Evolutionary conservation across 331 rosid species (phyloP).

Genomic region (Spiraea crenata): DNA sequence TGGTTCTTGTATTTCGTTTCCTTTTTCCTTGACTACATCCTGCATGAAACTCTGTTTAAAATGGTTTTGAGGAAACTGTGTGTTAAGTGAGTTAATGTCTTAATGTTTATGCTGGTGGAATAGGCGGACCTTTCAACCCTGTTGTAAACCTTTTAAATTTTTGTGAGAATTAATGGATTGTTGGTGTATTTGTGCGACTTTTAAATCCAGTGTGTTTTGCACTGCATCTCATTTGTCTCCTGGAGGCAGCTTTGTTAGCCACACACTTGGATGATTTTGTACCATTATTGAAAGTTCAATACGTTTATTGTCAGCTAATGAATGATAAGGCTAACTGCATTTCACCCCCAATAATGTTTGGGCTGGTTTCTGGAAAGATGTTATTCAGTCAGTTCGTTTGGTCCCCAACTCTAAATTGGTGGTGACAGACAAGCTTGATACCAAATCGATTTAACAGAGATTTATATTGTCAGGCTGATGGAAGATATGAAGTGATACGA

Average conservation of each 20-base stretch:
- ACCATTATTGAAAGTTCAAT: too few relatives aligned
- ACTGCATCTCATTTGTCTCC: background rate
- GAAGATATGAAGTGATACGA: too few relatives aligned
- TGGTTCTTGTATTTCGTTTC: background rate
- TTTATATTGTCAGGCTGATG: too few relatives aligned
- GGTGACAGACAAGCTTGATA: too few relatives aligned
- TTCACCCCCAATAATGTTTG: too few relatives aligned
- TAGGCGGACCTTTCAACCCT: background rate
- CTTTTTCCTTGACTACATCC: background rate
- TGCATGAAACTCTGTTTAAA: background rate
- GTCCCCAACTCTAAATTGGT: too few relatives aligned
- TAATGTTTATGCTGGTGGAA: background rate
- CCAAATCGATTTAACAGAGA: too few relatives aligned
- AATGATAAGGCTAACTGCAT: too few relatives aligned
- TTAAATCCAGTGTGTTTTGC: background rate
- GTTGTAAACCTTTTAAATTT: background rate
- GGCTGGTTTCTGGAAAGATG: too few relatives aligned
- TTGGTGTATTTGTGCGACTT: background rate
- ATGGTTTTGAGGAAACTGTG: conserved; percentile 20
- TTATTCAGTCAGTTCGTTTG: too few relatives aligned
- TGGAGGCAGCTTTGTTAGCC: background rate
- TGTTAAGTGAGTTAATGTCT: background rate
- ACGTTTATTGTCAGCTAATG: too few relatives aligned
- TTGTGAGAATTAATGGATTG: background rate
- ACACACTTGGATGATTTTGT: too few relatives aligned